phyloP scores from a whole-genome alignment of 495 filamentous ascomycete species.

The Chaetomium cochliodes region DNA sequence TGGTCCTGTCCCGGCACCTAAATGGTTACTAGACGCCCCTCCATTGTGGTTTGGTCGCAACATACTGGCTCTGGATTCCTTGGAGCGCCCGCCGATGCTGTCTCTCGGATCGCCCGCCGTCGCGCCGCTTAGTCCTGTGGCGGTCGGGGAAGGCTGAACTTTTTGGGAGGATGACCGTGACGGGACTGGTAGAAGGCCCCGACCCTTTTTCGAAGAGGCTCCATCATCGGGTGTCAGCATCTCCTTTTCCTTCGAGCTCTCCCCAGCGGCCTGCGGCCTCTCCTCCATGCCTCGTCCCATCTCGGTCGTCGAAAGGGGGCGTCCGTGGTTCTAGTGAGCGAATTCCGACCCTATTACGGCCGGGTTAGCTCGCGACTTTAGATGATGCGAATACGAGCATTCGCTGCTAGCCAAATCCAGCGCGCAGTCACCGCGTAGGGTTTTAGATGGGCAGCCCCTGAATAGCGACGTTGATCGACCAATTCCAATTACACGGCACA shows the following conservation, averaged over 20 bases:
- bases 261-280: slow-evolving; percentile 38
- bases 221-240: slow-evolving; percentile 44
- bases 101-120: slow-evolving; percentile 60
- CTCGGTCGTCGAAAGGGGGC: slow-evolving; percentile 19
- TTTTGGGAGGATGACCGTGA: slow-evolving; percentile 70
- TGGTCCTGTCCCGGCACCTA: slow-evolving; percentile 48
- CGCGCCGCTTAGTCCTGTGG: slow-evolving; percentile 63
- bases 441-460: not conserved
- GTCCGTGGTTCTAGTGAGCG: not conserved
- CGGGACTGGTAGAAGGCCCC: slow-evolving; percentile 59
- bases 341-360: slow-evolving; percentile 2
- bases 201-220: slow-evolving; percentile 53
- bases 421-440: not conserved
- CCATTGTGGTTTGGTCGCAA: slow-evolving; percentile 65
- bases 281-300: slow-evolving; percentile 44
- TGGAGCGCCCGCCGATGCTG: slow-evolving; percentile 58
- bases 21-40: slow-evolving; percentile 58
- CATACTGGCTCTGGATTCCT: slow-evolving; percentile 68
- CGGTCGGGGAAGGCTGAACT: slow-evolving; percentile 59
- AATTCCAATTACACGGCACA: not conserved
- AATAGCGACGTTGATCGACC: not conserved
- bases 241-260: slow-evolving; percentile 51
- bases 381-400: not conserved
- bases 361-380: not conserved
- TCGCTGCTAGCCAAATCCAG: not conserved